Conservation (phyloP, 306 rosid genomes). For the Pyrus bretschneideri region DNA sequence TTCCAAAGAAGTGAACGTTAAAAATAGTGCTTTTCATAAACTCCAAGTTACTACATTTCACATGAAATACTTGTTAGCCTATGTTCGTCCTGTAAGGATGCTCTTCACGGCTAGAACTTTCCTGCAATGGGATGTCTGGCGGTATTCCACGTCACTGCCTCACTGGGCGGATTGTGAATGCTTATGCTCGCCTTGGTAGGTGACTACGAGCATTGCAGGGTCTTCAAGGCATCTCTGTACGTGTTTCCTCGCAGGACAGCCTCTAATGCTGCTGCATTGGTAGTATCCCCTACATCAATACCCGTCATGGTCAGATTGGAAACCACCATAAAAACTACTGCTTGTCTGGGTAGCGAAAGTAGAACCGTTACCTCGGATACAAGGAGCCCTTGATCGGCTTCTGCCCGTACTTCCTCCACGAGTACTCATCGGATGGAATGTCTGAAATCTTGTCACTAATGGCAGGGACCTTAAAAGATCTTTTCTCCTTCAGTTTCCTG, state of each 20-base stretch:
- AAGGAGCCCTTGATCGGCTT: constrained; percentile 99
- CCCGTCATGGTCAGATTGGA: background rate
- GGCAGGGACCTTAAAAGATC: constrained; percentile 89
- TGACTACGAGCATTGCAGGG: constrained; percentile 81
- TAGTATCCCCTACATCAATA: constrained; percentile 72
- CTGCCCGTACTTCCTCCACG: constrained; percentile 99
- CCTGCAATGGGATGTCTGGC: background rate
- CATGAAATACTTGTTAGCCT: background rate
- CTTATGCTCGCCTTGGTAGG: constrained; percentile 92
- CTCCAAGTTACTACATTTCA: background rate
- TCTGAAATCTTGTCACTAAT: constrained; percentile 87
- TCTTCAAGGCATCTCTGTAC: constrained; percentile 88
- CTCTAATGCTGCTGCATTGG: constrained; percentile 98
- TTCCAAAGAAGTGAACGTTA: background rate
- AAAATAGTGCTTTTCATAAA: background rate
- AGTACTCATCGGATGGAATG: constrained; percentile 92
- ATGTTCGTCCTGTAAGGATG: background rate
- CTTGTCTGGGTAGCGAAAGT: background rate
- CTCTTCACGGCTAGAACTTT: background rate
- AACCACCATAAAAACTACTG: background rate
- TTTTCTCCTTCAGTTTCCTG: constrained; percentile 85
- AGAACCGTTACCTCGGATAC: constrained; percentile 65
- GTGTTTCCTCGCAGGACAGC: constrained; percentile 97
- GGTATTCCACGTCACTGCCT: background rate
- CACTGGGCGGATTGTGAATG: constrained; percentile 37